These are phyloP conservation scores for Lipomyces starkeyi DNA, from an alignment of 805 yeast genomes.

Conservation along the genomic window DNA sequence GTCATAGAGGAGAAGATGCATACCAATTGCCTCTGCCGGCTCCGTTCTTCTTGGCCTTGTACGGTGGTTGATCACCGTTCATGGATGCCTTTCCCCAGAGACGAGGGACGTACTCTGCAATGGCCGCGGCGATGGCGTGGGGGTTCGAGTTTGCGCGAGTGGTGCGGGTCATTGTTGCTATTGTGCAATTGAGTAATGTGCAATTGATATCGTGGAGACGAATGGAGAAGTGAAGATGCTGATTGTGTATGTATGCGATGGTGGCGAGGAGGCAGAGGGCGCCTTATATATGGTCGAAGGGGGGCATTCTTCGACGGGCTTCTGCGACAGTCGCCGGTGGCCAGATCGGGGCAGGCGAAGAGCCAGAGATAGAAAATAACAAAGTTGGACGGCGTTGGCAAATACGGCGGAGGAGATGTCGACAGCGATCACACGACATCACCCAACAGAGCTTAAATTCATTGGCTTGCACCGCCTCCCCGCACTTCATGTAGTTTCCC, in stretches of 20 bases:
- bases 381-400: too few relatives aligned
- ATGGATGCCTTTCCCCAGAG: constrained; percentile 38
- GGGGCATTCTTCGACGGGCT: background rate
- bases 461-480: background rate
- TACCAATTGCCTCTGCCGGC: constrained; percentile 43
- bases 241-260: background rate
- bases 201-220: background rate
- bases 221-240: background rate
- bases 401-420: too few relatives aligned
- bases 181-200: background rate
- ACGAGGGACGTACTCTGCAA: constrained; percentile 28
- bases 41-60: constrained; percentile 39
- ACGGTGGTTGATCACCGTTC: constrained; percentile 23
- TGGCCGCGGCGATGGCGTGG: constrained; percentile 14
- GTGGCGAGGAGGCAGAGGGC: background rate
- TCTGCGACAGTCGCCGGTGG: background rate
- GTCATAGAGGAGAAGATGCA: constrained; percentile 7
- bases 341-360: too few relatives aligned
- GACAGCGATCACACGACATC: constrained; percentile 1
- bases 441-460: background rate
- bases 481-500: background rate
- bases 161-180: constrained; percentile 33
- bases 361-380: too few relatives aligned
- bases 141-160: constrained; percentile 27
- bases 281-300: too few relatives aligned